Conservation (phyloP, 305 asterid genomes). For the Fraxinus angustifolia region DNA sequence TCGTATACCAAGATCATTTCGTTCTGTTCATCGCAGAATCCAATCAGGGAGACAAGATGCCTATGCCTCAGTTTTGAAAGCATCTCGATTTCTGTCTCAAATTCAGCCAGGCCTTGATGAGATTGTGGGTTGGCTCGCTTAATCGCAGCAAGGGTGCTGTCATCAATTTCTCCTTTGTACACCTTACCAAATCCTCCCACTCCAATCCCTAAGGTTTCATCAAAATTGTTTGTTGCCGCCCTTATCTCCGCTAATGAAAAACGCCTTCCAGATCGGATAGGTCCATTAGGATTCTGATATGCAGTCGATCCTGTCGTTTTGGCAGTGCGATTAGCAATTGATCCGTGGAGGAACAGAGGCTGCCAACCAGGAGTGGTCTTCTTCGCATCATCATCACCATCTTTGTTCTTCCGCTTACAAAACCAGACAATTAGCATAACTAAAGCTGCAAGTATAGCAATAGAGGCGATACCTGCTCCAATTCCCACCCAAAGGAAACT, state of each 20-base stretch:
- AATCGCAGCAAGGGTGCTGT: constrained; percentile 54
- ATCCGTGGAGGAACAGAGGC: constrained; percentile 56
- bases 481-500: constrained; percentile 57
- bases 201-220: constrained; percentile 72
- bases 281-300: constrained; percentile 31
- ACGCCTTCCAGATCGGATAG: constrained; percentile 59
- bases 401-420: constrained; percentile 41
- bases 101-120: constrained; percentile 79
- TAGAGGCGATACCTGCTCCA: constrained; percentile 65
- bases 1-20: constrained; percentile 92
- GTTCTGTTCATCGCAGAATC: constrained; percentile 79
- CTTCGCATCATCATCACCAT: constrained; percentile 33
- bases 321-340: constrained; percentile 34
- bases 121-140: constrained; percentile 89
- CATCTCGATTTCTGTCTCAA: constrained; percentile 84
- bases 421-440: constrained; percentile 34
- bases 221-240: constrained; percentile 67
- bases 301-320: constrained; percentile 42
- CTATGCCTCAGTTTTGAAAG: constrained; percentile 77
- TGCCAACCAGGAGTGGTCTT: constrained; percentile 62
- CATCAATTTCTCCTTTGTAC: constrained; percentile 69
- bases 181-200: constrained; percentile 92
- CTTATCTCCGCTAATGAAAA: constrained; percentile 65
- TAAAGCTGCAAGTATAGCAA: constrained; percentile 49
- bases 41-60: constrained; percentile 84